Percentiles rank a stretch among this genome's conserved stretches.
Evolutionary conservation across 495 filamentous ascomycete genomes (phyloP).

Genomic region (Stereocaulon alpinum): DNA sequence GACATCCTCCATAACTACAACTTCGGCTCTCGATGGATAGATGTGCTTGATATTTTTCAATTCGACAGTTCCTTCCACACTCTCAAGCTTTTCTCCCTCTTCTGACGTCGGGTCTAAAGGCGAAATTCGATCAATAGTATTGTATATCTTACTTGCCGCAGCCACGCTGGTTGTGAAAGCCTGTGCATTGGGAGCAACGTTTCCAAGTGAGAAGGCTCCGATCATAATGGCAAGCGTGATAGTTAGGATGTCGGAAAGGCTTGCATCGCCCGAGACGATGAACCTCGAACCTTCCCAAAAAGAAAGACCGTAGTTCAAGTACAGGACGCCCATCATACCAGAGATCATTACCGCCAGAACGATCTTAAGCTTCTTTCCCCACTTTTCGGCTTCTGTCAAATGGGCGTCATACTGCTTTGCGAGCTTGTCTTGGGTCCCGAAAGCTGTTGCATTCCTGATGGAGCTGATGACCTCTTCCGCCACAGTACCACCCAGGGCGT

Average conservation of each 20-base stretch:
- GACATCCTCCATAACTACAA: slow-evolving; percentile 75
- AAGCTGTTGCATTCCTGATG: slow-evolving; percentile 85
- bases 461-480: slow-evolving; percentile 94
- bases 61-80: slow-evolving; percentile 68
- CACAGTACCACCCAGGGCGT: slow-evolving; percentile 75
- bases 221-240: slow-evolving; percentile 86
- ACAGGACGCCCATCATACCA: slow-evolving; percentile 71
- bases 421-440: slow-evolving; percentile 82
- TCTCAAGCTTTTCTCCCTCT: slow-evolving; percentile 56
- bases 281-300: slow-evolving; percentile 93
- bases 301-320: slow-evolving; percentile 79
- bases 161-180: slow-evolving; percentile 74
- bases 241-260: slow-evolving; percentile 49
- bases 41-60: slow-evolving; percentile 80
- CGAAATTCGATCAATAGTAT: slow-evolving; percentile 82
- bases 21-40: slow-evolving; percentile 86
- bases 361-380: slow-evolving; percentile 64
- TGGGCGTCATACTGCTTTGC: slow-evolving; percentile 73
- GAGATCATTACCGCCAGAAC: slow-evolving; percentile 67
- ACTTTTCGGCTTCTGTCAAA: slow-evolving; percentile 60
- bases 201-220: slow-evolving; percentile 82
- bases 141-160: slow-evolving; percentile 82
- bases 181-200: slow-evolving; percentile 75
- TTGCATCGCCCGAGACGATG: slow-evolving; percentile 56
- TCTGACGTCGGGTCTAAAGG: slow-evolving; percentile 72